These are phyloP conservation scores for Vinca major DNA, from an alignment of 305 asterid species.

Conservation along the genomic window DNA sequence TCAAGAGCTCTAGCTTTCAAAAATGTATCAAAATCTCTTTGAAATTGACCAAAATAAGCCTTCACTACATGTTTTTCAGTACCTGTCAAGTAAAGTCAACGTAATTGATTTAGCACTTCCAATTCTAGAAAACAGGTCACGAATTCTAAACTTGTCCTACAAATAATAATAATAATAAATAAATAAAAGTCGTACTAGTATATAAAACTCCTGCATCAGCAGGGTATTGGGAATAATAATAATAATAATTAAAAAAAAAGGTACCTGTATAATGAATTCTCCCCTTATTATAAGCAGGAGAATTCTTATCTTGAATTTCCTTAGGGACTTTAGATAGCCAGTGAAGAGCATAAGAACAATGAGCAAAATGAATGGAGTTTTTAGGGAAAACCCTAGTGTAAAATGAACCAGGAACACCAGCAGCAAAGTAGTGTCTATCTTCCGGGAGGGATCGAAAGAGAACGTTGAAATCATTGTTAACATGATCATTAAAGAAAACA, in stretches of 20 bases:
- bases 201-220: no score
- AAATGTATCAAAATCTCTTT: slow-evolving; percentile 9
- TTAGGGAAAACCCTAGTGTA: slow-evolving; percentile 13
- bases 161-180: no score
- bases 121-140: no score
- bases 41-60: slow-evolving; percentile 13
- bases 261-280: slow-evolving; percentile 12
- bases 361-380: slow-evolving; percentile 10
- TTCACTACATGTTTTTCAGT: slow-evolving; percentile 6
- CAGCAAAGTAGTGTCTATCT: slow-evolving; percentile 1
- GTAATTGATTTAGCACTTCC: no score
- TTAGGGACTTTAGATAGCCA: slow-evolving; percentile 16
- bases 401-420: slow-evolving; percentile 16
- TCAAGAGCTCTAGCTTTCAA: slow-evolving; percentile 14
- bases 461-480: slow-evolving; percentile 17
- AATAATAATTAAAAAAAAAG: no score
- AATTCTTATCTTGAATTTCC: slow-evolving; percentile 7
- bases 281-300: slow-evolving; percentile 15
- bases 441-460: slow-evolving; percentile 8
- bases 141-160: no score
- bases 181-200: no score
- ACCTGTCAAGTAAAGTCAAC: not conserved
- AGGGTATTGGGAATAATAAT: no score
- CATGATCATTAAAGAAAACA: slow-evolving; percentile 14
- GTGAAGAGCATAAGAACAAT: slow-evolving; percentile 17